Percentiles rank a stretch among this genome's conserved stretches.
phyloP scores from a whole-genome alignment of 2,329 filamentous ascomycete species.

The Monascus ruber region DNA sequence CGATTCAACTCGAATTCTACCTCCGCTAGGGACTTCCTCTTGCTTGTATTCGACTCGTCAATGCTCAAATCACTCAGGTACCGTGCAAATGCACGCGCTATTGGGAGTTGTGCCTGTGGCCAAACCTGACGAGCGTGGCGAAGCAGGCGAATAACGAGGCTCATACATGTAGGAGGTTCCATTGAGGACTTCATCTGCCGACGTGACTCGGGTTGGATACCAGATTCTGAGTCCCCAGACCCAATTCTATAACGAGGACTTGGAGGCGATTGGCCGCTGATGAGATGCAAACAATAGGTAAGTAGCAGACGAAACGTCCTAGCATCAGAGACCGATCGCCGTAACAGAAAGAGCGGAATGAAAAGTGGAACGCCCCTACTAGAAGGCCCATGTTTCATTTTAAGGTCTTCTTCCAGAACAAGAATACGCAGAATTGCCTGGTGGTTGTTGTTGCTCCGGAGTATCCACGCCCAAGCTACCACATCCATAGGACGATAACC shows the following conservation, averaged over 20 bases:
- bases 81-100: conserved; percentile 29
- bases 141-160: conserved; percentile 37
- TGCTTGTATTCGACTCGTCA: background rate
- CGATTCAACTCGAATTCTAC: conserved; percentile 2
- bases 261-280: conserved; percentile 16
- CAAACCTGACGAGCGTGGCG: conserved; percentile 40
- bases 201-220: background rate
- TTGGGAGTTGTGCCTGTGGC: conserved; percentile 34
- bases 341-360: conserved; percentile 37
- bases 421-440: conserved; percentile 27
- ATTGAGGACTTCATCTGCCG: conserved; percentile 8
- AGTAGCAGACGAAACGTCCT: conserved; percentile 34
- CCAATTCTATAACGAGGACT: background rate
- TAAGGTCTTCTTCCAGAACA: conserved; percentile 15
- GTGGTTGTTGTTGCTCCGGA: conserved; percentile 25
- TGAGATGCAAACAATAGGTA: conserved; percentile 24
- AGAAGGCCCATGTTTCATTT: background rate
- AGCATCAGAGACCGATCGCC: conserved; percentile 29
- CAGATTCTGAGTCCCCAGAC: conserved; percentile 1
- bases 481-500: conserved; percentile 30
- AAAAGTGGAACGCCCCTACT: conserved; percentile 31
- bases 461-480: conserved; percentile 37
- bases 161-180: conserved; percentile 22
- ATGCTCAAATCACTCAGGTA: conserved; percentile 16
- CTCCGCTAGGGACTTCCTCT: background rate